phyloP scores from a whole-genome alignment of 768 basidiomycete genomes.

The Tulasnella sp. region DNA sequence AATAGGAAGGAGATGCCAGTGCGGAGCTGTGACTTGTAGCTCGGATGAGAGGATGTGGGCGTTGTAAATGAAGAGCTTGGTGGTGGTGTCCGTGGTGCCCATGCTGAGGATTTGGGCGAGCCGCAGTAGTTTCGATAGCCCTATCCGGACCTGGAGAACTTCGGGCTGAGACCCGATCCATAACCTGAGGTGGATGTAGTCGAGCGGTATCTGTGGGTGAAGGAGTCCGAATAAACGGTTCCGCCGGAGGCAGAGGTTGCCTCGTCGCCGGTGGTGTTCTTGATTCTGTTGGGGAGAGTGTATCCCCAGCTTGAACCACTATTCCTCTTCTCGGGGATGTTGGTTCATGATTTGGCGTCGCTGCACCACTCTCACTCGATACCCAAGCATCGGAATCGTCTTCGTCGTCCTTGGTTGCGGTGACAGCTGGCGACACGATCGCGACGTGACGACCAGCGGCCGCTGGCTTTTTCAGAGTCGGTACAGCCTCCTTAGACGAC shows the following conservation, averaged over 20 bases:
- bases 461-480: neutral
- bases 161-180: neutral
- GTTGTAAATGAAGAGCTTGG: slow-evolving; percentile 4
- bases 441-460: neutral
- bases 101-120: neutral
- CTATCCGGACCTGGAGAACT: neutral
- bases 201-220: slow-evolving; percentile 15
- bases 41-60: neutral
- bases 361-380: slow-evolving; percentile 72
- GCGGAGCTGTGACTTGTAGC: neutral
- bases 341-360: slow-evolving; percentile 46
- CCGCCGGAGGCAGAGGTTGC: slow-evolving; percentile 14
- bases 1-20: slow-evolving; percentile 20
- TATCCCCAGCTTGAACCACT: neutral
- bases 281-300: neutral
- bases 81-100: neutral
- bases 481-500: neutral
- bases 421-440: neutral
- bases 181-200: neutral
- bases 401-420: neutral
- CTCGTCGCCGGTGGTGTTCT: slow-evolving; percentile 16
- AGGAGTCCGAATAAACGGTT: slow-evolving; percentile 20
- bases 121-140: neutral
- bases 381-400: slow-evolving; percentile 69
- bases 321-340: neutral